Evolutionary conservation across 305 asterid genomes (phyloP).

Genomic region (Coffea humblotiana): DNA sequence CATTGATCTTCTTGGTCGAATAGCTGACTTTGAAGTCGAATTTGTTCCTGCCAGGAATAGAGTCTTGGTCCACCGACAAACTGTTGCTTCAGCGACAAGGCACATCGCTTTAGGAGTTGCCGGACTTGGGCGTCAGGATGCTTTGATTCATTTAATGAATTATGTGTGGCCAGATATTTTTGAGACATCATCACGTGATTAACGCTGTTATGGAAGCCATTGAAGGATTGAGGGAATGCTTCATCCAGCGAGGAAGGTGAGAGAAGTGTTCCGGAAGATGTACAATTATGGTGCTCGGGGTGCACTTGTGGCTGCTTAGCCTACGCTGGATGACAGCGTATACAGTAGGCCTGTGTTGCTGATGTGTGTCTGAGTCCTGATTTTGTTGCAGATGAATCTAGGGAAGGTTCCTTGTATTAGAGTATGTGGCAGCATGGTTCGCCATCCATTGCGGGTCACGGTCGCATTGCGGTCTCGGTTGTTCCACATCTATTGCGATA

Average conservation of each 20-base stretch:
- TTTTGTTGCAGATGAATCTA: background rate
- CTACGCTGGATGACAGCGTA: conserved; percentile 69
- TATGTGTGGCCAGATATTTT: conserved; percentile 95
- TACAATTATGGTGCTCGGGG: conserved; percentile 92
- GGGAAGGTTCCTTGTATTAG: background rate
- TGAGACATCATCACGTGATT: conserved; percentile 92
- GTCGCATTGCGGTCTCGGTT: too few relatives aligned
- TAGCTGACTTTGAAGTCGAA: conserved; percentile 94
- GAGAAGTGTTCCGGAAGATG: conserved; percentile 97
- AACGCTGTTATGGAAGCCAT: conserved; percentile 96
- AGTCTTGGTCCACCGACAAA: conserved; percentile 87
- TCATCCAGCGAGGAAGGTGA: conserved; percentile 95
- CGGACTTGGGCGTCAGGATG: conserved; percentile 94
- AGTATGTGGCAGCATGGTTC: background rate
- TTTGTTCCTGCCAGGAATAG: conserved; percentile 96
- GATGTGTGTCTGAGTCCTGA: conserved; percentile 49
- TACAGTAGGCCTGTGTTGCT: conserved; percentile 59
- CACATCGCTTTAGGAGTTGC: conserved; percentile 96
- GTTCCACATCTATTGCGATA: too few relatives aligned
- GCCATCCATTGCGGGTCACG: too few relatives aligned
- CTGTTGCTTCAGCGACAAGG: conserved; percentile 93
- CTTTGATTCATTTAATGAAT: conserved; percentile 79
- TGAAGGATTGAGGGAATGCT: conserved; percentile 94
- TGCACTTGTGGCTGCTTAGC: conserved; percentile 89
- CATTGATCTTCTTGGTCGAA: conserved; percentile 94